A percentile compares a stretch with the other conserved stretches of the same genome.
These are phyloP conservation scores for Kwoniella shandongensis DNA, from an alignment of 768 basidiomycete species.

Conservation along the genomic window DNA sequence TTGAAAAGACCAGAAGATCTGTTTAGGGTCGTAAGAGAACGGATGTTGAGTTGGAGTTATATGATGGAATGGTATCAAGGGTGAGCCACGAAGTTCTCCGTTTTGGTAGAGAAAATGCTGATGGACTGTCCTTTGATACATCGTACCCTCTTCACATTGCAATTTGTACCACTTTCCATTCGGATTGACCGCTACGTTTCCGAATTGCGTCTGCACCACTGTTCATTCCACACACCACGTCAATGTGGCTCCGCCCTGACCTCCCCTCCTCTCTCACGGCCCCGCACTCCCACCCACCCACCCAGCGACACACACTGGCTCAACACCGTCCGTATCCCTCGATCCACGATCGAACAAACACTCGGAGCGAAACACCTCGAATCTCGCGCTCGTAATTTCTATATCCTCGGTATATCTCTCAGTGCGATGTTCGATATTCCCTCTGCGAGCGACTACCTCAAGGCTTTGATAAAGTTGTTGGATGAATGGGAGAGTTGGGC, in stretches of 20 bases:
- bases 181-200: no score
- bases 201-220: no score
- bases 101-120: no score
- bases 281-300: not conserved
- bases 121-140: no score
- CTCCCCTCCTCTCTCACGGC: not conserved
- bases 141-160: no score
- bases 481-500: conserved; percentile 50
- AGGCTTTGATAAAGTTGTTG: conserved; percentile 31
- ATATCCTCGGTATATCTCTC: conserved; percentile 46
- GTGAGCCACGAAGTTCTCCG: no score
- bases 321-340: conserved; percentile 46
- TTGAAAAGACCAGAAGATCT: conserved; percentile 38
- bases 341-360: conserved; percentile 27
- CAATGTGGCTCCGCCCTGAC: no score
- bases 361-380: conserved; percentile 39
- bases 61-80: conserved; percentile 49
- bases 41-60: conserved; percentile 45
- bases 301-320: conserved; percentile 48
- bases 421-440: conserved; percentile 41
- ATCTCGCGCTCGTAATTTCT: conserved; percentile 33
- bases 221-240: no score
- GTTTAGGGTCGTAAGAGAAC: conserved; percentile 35
- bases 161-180: no score
- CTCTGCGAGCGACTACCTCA: conserved; percentile 28